These are phyloP conservation scores for Agastache rugosa DNA, from an alignment of 257 asterid genomes.

Conservation along the genomic window DNA sequence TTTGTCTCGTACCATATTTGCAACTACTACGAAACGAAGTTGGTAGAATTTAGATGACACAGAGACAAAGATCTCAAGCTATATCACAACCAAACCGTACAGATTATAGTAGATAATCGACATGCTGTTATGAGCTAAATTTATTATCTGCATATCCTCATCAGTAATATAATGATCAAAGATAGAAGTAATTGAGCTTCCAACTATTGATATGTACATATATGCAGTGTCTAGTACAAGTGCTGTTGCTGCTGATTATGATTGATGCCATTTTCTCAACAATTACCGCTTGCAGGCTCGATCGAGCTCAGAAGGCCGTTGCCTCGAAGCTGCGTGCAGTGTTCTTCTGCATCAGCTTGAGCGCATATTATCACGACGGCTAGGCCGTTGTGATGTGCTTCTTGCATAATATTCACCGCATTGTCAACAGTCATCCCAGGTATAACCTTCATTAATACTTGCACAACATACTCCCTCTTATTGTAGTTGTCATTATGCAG, in stretches of 20 bases:
- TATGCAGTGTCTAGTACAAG: conserved; percentile 31
- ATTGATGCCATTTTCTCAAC: conserved; percentile 44
- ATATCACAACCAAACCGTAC: background rate
- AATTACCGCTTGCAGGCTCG: conserved; percentile 89
- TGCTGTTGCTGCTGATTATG: background rate
- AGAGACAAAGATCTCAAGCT: background rate
- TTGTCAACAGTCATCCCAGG: conserved; percentile 94
- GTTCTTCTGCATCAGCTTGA: conserved; percentile 94
- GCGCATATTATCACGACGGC: conserved; percentile 86
- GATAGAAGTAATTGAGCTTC: conserved; percentile 35
- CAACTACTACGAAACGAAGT: too few relatives aligned
- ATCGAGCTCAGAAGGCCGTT: conserved; percentile 91
- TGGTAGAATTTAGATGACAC: too few relatives aligned
- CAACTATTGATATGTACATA: conserved; percentile 44
- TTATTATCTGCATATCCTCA: conserved; percentile 34
- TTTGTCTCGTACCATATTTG: too few relatives aligned
- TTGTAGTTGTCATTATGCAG: conserved; percentile 89
- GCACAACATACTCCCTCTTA: conserved; percentile 96
- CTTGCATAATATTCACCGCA: conserved; percentile 97
- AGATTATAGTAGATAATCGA: background rate
- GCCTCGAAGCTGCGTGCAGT: conserved; percentile 88
- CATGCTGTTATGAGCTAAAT: background rate
- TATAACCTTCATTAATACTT: conserved; percentile 95
- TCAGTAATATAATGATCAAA: conserved; percentile 25
- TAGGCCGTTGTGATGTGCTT: conserved; percentile 83